Evolutionary conservation across 257 asterid genomes (phyloP), one percentile per base, ranked within the genome.

Genomic region (Euphrasia confusa): DNA sequence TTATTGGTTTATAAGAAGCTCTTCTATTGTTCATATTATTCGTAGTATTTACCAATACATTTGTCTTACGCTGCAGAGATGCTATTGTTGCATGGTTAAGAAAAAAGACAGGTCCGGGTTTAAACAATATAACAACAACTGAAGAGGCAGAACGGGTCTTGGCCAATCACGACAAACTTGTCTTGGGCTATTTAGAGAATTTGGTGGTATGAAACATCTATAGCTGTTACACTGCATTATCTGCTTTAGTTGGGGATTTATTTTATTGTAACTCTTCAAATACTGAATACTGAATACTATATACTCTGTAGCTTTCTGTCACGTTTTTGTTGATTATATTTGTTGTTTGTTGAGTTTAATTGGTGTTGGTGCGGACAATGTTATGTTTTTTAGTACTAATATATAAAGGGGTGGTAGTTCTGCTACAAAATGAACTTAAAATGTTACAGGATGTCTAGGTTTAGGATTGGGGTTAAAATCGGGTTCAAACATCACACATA

Each of bases 21-120:
- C 11, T 12, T 8, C 4, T 4, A 0, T 42, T 52, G 54, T 40
- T 40, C 42, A 11, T 13, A 48, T 13, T 26, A 37, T 9, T 44
- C 18, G 27, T 44, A 11, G 45, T 66, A 57, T 62, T 66, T 53
- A 21, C 57, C 44, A 8, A 40, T 71, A 65, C 13, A 15, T 54
- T 48, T 48, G 42, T 3, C 4, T 68, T 74, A 5, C 72, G 30
- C 54, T 82, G 78, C 78, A 91, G 98, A 74, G 91, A 82, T 68
- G 89, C 87, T 32, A 88, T 91, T 55, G 87, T 88, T 40, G 69
- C 87, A 70, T 91, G 98, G 98, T 71, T 91, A 79, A 88, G 69
- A 84, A 91, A 86, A 82, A 91, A 84, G 84, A 80, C 65, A 11
- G 96, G 96, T 47, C 94, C 90, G 6, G 83, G 80, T 42, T 63